Conservation (phyloP, 371 early-diverging fungal species). For the Apophysomyces ossiformis region DNA sequence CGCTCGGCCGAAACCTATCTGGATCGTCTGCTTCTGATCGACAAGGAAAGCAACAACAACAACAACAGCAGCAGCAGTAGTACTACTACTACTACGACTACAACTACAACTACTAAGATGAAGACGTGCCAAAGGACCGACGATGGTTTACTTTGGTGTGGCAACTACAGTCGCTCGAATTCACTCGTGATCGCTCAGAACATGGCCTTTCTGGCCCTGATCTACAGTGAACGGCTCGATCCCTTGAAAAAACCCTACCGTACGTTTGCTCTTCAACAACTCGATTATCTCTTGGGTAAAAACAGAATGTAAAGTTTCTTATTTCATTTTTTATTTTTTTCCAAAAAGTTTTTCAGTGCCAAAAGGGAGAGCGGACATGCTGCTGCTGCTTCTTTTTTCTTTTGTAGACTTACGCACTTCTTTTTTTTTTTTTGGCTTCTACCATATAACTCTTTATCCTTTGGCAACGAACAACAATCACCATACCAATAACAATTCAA, state of each 20-base stretch:
- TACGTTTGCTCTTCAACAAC: slow-evolving; percentile 52
- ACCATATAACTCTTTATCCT: too few species aligned
- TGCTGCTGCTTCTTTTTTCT: too few species aligned
- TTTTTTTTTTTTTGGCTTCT: slow-evolving; percentile 15
- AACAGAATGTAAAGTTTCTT: slow-evolving; percentile 47
- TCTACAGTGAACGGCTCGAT: slow-evolving; percentile 36
- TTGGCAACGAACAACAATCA: too few species aligned
- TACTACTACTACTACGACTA: slow-evolving; percentile 43
- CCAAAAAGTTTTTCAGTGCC: too few species aligned
- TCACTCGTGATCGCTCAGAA: slow-evolving; percentile 55
- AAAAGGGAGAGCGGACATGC: too few species aligned
- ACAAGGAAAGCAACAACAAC: not conserved
- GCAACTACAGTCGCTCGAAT: slow-evolving; percentile 50
- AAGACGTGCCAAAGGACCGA: slow-evolving; percentile 35
- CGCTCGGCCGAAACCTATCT: slow-evolving; percentile 40
- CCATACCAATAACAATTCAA: too few species aligned
- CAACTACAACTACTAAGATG: too few species aligned
- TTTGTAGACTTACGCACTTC: too few species aligned
- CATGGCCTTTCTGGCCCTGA: slow-evolving; percentile 44
- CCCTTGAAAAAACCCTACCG: slow-evolving; percentile 39
- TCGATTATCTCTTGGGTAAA: slow-evolving; percentile 62
- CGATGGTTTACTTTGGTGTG: slow-evolving; percentile 51
- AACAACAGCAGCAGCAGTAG: too few species aligned
- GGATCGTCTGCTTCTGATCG: slow-evolving; percentile 30
- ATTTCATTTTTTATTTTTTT: not conserved